Conservation (phyloP, 225 moss, liverwort and hornwort species). For the Climacium dendroides region DNA sequence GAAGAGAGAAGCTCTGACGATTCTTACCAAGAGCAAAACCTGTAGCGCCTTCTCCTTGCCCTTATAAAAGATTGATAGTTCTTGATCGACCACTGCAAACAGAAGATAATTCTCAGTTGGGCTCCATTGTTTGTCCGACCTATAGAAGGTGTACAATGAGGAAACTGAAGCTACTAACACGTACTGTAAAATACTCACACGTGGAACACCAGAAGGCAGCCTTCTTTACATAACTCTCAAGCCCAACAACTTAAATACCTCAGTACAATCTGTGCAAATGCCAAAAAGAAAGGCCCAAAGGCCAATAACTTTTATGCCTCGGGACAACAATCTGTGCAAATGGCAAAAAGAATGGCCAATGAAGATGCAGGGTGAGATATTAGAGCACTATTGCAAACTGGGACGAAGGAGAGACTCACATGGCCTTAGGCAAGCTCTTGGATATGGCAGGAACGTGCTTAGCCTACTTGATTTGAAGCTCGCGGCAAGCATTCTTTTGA, state of each 20-base stretch:
- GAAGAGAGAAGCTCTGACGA: neutral
- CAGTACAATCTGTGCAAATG: neutral
- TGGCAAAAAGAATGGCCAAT: neutral
- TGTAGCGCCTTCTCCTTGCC: neutral
- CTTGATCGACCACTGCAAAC: neutral
- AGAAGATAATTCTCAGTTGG: neutral
- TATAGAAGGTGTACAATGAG: neutral
- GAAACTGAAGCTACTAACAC: neutral
- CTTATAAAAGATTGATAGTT: neutral
- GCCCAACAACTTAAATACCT: neutral
- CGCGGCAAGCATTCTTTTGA: neutral
- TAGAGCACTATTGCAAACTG: neutral
- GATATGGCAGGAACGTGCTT: neutral
- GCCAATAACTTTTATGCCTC: neutral
- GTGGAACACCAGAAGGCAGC: neutral
- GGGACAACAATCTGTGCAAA: neutral
- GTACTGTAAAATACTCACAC: neutral
- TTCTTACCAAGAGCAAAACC: neutral
- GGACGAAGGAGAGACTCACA: neutral
- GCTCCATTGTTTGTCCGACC: neutral
- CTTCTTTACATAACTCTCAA: neutral
- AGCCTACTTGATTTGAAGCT: neutral
- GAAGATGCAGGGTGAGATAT: neutral
- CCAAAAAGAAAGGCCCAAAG: neutral
- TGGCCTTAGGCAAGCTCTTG: neutral